Evolutionary conservation across 805 yeast genomes (phyloP).

Genomic region (Hanseniaspora vineae): DNA sequence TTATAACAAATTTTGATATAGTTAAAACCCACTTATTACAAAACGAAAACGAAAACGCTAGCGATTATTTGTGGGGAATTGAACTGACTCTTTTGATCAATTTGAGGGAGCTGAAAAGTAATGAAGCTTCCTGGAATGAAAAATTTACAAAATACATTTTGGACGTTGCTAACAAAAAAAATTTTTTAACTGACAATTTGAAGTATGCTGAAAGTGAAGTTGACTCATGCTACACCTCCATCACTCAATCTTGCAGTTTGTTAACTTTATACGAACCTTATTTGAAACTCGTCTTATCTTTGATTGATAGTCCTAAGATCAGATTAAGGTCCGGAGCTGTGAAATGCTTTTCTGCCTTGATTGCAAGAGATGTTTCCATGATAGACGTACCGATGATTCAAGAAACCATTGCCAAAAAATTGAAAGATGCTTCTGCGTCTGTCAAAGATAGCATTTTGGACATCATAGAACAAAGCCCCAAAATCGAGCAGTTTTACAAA

Average conservation of each 20-base stretch:
- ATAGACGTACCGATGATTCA: constrained; percentile 38
- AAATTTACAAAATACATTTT: background rate
- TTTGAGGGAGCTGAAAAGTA: background rate
- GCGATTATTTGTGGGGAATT: background rate
- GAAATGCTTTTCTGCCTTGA: constrained; percentile 43
- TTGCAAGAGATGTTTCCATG: constrained; percentile 39
- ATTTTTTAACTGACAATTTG: constrained; percentile 4
- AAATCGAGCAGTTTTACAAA: constrained; percentile 32
- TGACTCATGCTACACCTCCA: background rate
- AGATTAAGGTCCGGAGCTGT: constrained; percentile 53
- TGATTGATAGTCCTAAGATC: constrained; percentile 36
- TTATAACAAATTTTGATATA: constrained; percentile 8
- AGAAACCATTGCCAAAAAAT: constrained; percentile 34
- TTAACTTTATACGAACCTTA: constrained; percentile 39
- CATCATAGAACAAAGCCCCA: constrained; percentile 38
- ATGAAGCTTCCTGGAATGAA: background rate
- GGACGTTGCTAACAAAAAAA: background rate
- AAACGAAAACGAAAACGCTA: background rate
- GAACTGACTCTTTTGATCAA: background rate
- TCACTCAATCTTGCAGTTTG: background rate
- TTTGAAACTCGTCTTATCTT: constrained; percentile 33
- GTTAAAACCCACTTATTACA: constrained; percentile 6
- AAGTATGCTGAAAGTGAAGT: constrained; percentile 7
- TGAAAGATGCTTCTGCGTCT: constrained; percentile 52
- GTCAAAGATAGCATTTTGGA: constrained; percentile 71